Percentiles rank a stretch among this genome's conserved stretches.
These are phyloP conservation scores for Xylariaceae sp. DNA, from an alignment of 2,329 filamentous ascomycete species.

Conservation along the genomic window DNA sequence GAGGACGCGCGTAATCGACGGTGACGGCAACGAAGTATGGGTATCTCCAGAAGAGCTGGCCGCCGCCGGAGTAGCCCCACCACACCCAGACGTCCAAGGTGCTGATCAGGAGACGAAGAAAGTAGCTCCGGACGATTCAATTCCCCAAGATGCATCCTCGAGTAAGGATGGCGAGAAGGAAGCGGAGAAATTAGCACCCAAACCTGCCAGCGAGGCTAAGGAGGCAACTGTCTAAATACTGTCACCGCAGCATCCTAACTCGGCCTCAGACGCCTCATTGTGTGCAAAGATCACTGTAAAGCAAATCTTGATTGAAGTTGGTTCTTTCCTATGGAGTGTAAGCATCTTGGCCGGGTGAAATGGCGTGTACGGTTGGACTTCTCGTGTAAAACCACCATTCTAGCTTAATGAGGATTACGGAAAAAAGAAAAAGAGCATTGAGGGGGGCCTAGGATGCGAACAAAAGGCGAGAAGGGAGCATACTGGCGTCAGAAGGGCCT, in stretches of 20 bases:
- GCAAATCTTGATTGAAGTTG: slow-evolving; percentile 17
- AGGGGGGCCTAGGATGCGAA: background rate
- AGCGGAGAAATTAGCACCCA: slow-evolving; percentile 56
- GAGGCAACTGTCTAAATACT: slow-evolving; percentile 54
- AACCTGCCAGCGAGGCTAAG: slow-evolving; percentile 65
- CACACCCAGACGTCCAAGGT: slow-evolving; percentile 64
- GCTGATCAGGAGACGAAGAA: slow-evolving; percentile 61
- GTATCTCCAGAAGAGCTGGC: slow-evolving; percentile 45
- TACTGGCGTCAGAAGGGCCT: slow-evolving; percentile 8
- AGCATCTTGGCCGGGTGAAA: slow-evolving; percentile 16
- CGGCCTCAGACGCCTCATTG: background rate
- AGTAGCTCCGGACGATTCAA: slow-evolving; percentile 41
- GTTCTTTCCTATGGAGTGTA: slow-evolving; percentile 7
- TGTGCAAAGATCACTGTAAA: slow-evolving; percentile 7
- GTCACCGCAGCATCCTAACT: too few species aligned
- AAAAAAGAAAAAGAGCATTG: slow-evolving; percentile 20
- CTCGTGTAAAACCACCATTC: background rate
- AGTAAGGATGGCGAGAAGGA: slow-evolving; percentile 64
- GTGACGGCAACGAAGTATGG: slow-evolving; percentile 74
- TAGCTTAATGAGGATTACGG: slow-evolving; percentile 31
- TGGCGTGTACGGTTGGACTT: slow-evolving; percentile 19
- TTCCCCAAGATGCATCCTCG: slow-evolving; percentile 45
- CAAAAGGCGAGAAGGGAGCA: background rate
- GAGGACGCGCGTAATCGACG: slow-evolving; percentile 82
- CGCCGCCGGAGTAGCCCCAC: slow-evolving; percentile 53